Evolutionary conservation across 371 early-diverging fungal species (phyloP).

Genomic region (Syncephalastrum contaminatum): DNA sequence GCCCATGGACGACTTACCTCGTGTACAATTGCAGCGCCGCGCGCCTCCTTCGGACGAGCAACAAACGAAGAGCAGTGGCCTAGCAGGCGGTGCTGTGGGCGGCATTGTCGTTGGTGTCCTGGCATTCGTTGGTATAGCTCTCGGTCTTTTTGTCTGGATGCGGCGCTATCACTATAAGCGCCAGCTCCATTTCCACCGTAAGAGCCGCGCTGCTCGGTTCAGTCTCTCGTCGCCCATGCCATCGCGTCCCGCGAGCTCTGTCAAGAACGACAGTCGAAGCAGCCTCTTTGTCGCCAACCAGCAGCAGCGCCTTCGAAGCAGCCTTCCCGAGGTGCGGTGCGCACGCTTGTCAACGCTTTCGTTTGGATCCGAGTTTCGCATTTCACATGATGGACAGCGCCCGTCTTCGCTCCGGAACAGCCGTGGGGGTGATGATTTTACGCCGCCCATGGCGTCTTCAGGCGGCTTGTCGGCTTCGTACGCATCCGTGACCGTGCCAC

Average conservation of each 20-base stretch:
- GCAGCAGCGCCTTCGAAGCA: conserved; percentile 3
- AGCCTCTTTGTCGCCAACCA: not conserved
- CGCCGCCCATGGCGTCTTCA: not conserved
- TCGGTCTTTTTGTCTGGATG: conserved; percentile 28
- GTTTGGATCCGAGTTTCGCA: conserved; percentile 23
- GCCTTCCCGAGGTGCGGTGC: not conserved
- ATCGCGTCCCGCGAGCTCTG: conserved; percentile 8
- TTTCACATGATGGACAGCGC: conserved; percentile 5
- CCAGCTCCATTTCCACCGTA: conserved; percentile 4
- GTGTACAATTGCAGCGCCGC: no score
- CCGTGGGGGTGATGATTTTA: not conserved
- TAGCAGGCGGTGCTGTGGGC: conserved; percentile 34
- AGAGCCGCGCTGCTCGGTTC: conserved; percentile 23
- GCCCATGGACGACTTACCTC: no score
- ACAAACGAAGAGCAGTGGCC: conserved; percentile 3
- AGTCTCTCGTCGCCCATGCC: conserved; percentile 25
- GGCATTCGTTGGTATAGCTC: conserved; percentile 21
- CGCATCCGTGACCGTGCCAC: conserved; percentile 1
- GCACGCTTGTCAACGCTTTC: conserved; percentile 15
- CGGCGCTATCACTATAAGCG: conserved; percentile 7
- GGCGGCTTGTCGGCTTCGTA: not conserved
- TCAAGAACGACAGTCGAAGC: not conserved
- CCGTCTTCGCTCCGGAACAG: not conserved
- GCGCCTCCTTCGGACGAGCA: no score
- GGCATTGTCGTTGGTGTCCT: conserved; percentile 37